Percentiles rank a stretch among this genome's conserved stretches.
phyloP scores from a whole-genome alignment of 805 yeast genomes.

The Hanseniaspora thailandica region DNA sequence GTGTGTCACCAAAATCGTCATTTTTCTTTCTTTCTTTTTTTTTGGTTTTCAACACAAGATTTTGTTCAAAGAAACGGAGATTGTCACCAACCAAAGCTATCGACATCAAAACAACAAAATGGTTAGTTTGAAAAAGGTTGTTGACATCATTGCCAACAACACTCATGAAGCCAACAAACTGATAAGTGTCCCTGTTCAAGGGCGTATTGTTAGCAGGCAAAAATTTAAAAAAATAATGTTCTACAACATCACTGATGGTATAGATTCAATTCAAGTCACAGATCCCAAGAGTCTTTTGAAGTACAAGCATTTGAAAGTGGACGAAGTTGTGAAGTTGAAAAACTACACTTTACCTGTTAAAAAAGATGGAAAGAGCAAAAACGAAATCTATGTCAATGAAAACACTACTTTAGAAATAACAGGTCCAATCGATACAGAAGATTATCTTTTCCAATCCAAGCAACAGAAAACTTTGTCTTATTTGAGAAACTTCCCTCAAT shows the following conservation, averaged over 20 bases:
- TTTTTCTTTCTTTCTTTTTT: not conserved
- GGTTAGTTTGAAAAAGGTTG: conserved; percentile 1
- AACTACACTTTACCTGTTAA: conserved; percentile 20
- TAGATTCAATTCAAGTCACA: conserved; percentile 46
- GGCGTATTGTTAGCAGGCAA: conserved; percentile 68
- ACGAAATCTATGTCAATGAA: conserved; percentile 27
- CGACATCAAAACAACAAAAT: not conserved
- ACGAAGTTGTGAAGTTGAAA: conserved; percentile 33
- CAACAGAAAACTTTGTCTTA: conserved; percentile 56
- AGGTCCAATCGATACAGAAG: conserved; percentile 39
- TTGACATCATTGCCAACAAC: not conserved
- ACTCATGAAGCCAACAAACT: conserved; percentile 1
- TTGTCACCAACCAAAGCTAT: not conserved
- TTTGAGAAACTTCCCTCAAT: conserved; percentile 54
- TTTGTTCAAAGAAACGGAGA: too few relatives aligned
- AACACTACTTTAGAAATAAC: conserved; percentile 2
- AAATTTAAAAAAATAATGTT: conserved; percentile 66
- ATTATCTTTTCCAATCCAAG: conserved; percentile 71
- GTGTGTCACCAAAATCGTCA: not conserved
- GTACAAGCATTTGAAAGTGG: conserved; percentile 31
- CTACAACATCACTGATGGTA: conserved; percentile 70
- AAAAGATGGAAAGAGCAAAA: conserved; percentile 34
- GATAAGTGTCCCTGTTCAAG: conserved; percentile 35
- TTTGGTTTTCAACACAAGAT: not conserved
- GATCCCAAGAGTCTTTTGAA: conserved; percentile 22